Percentiles rank a stretch among this genome's conserved stretches.
Conservation (phyloP, 176 grass and related monocot genomes). For the Oryza rufipogon region DNA sequence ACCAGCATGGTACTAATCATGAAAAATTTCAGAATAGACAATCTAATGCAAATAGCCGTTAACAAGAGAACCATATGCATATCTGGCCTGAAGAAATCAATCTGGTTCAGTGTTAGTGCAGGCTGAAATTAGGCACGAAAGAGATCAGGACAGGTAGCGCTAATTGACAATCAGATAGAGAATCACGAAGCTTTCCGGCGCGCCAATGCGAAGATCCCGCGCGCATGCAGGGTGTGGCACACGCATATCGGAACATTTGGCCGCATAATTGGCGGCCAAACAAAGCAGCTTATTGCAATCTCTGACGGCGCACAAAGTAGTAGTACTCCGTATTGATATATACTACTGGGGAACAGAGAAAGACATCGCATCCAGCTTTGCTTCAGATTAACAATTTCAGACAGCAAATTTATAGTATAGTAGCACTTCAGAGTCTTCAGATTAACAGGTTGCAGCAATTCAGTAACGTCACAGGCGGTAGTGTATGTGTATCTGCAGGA, state of each 20-base stretch:
- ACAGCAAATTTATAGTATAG: not conserved
- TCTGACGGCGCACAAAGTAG: not conserved
- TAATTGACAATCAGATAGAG: not conserved
- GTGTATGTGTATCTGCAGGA: not conserved
- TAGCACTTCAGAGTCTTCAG: not conserved
- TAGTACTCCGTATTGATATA: not conserved
- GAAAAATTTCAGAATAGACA: not conserved
- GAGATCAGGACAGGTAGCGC: not conserved
- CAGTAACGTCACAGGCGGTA: not conserved
- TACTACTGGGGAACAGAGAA: conserved; percentile 1
- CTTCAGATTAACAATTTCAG: not conserved
- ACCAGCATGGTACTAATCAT: not conserved
- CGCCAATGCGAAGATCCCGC: conserved; percentile 16
- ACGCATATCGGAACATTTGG: not conserved
- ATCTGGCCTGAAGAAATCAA: not conserved
- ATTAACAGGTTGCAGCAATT: not conserved
- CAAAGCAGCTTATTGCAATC: not conserved
- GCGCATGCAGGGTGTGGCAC: not conserved
- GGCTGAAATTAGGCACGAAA: not conserved
- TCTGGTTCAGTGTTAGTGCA: not conserved
- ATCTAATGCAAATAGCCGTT: not conserved
- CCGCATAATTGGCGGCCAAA: not conserved
- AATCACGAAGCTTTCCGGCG: conserved; percentile 8
- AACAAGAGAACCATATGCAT: not conserved
- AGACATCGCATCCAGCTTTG: not conserved